These are phyloP conservation scores for Penicillium crystallinum DNA, from an alignment of 495 filamentous ascomycete species.

Conservation along the genomic window DNA sequence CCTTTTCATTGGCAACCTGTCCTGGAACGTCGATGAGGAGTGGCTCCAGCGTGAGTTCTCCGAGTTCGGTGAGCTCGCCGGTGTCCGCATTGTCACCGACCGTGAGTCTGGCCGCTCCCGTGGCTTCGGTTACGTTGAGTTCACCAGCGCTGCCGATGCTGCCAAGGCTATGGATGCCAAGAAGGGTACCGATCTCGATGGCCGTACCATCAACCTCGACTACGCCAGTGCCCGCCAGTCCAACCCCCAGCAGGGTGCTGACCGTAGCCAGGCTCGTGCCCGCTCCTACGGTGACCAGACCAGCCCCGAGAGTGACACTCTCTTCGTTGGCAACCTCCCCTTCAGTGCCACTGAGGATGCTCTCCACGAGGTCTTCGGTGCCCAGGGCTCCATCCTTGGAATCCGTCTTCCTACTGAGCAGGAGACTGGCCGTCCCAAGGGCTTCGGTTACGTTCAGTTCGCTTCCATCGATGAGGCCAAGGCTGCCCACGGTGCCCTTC, in stretches of 20 bases:
- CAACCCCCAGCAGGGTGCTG: slow-evolving; percentile 45
- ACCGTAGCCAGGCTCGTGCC: slow-evolving; percentile 64
- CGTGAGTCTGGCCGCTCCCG: slow-evolving; percentile 77
- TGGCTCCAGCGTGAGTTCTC: slow-evolving; percentile 84
- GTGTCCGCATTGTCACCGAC: slow-evolving; percentile 79
- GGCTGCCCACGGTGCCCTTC: slow-evolving; percentile 65
- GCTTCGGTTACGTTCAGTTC: slow-evolving; percentile 91
- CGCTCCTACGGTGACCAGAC: slow-evolving; percentile 73
- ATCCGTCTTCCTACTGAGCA: slow-evolving; percentile 86
- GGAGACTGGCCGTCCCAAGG: slow-evolving; percentile 84
- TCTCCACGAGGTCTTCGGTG: slow-evolving; percentile 69
- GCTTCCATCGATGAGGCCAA: slow-evolving; percentile 79
- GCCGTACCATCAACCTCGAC: slow-evolving; percentile 83
- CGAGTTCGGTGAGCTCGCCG: slow-evolving; percentile 69
- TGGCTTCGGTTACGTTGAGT: slow-evolving; percentile 97
- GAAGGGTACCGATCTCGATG: slow-evolving; percentile 76
- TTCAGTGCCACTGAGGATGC: slow-evolving; percentile 78
- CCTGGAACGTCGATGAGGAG: slow-evolving; percentile 92
- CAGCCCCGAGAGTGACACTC: slow-evolving; percentile 72
- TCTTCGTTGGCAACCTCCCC: slow-evolving; percentile 89
- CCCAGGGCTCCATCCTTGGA: slow-evolving; percentile 63
- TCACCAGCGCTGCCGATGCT: slow-evolving; percentile 60
- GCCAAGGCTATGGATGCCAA: slow-evolving; percentile 73
- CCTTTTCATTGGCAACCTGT: slow-evolving; percentile 90
- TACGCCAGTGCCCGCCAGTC: slow-evolving; percentile 65